Conservation (phyloP, 2,329 filamentous ascomycete genomes). For the Clonostachys solani region DNA sequence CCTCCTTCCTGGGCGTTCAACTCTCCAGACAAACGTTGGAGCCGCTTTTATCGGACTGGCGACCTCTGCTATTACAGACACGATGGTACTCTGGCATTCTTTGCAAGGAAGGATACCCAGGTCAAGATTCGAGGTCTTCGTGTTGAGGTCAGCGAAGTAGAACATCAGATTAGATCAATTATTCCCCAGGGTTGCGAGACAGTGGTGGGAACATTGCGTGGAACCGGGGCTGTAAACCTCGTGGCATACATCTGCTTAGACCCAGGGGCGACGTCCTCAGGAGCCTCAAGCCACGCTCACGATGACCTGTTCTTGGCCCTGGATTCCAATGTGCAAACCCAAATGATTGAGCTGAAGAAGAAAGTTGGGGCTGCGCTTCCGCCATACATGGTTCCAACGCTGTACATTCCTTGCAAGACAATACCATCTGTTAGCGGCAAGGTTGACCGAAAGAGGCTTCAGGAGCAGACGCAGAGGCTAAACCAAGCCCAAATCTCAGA, state of each 20-base stretch:
- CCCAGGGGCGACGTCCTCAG: no score
- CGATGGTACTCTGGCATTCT: neutral
- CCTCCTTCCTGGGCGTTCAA: neutral
- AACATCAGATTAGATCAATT: neutral
- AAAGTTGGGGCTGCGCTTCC: conserved; percentile 7
- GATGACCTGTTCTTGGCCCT: no score
- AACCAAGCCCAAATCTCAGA: conserved; percentile 4
- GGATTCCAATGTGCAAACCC: no score
- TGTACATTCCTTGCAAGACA: conserved; percentile 10
- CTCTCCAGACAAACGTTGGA: conserved; percentile 2
- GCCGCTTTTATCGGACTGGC: neutral
- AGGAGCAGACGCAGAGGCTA: neutral
- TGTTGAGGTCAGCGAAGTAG: neutral
- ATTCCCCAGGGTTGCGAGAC: no score
- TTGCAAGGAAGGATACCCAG: neutral
- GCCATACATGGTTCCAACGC: conserved; percentile 11
- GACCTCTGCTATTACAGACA: neutral
- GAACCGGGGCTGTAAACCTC: no score
- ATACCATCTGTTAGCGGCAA: conserved; percentile 12
- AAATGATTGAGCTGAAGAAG: no score
- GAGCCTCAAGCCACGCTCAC: no score
- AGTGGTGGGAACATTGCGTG: no score
- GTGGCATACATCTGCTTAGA: no score
- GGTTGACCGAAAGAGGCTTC: conserved; percentile 6
- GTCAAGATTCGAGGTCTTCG: conserved; percentile 1